Evolutionary conservation across 305 asterid genomes (phyloP).

Genomic region (Solanum hybrid): DNA sequence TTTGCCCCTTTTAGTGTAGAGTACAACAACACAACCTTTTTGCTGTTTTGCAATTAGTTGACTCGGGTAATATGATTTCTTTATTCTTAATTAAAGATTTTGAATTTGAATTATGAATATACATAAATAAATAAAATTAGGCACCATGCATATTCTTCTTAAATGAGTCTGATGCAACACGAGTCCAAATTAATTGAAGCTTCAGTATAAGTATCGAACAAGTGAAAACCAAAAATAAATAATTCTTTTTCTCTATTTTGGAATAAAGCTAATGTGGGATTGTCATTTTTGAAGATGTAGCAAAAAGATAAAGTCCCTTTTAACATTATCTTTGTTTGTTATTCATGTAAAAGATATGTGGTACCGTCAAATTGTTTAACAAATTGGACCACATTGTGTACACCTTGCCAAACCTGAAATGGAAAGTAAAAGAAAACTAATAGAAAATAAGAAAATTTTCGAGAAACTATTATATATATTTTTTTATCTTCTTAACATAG

Average conservation of each 20-base stretch:
- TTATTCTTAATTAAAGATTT: not conserved
- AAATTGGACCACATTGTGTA: not conserved
- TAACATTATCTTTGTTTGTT: not conserved
- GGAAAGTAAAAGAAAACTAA: not conserved
- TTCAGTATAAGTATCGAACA: rapidly evolving
- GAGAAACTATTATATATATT: not conserved
- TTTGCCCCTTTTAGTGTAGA: not conserved
- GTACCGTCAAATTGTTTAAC: not conserved
- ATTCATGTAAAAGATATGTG: not conserved
- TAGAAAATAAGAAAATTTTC: not conserved
- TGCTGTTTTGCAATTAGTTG: not conserved
- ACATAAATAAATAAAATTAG: not conserved
- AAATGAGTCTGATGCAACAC: rapidly evolving
- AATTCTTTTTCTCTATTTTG: not conserved
- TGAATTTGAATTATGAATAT: rapidly evolving
- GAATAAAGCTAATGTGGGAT: not conserved
- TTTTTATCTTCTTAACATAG: no score
- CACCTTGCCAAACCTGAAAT: not conserved
- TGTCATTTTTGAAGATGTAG: not conserved
- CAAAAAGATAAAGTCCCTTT: not conserved
- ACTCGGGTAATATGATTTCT: rapidly evolving
- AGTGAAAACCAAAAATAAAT: rapidly evolving
- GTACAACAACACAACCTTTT: not conserved
- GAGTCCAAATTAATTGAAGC: rapidly evolving
- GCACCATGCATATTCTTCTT: not conserved